Conservation (phyloP, 2,329 filamentous ascomycete species). For the Aspergillus flavus region DNA sequence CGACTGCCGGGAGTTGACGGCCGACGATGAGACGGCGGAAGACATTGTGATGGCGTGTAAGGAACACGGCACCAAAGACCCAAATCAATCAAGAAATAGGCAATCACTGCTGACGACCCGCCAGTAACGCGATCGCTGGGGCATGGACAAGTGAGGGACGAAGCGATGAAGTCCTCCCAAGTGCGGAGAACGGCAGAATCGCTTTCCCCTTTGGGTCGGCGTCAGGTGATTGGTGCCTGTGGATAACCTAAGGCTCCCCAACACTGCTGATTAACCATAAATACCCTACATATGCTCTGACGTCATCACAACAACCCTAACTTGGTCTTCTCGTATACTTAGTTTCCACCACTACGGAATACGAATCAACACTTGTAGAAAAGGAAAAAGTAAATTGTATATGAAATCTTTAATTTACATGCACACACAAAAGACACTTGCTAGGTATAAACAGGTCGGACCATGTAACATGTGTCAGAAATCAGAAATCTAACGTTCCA, state of each 20-base stretch:
- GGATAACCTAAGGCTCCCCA: constrained; percentile 6
- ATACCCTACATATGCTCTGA: background rate
- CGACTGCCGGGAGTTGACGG: constrained; percentile 36
- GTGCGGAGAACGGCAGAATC: constrained; percentile 22
- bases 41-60: constrained; percentile 13
- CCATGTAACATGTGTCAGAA: constrained; percentile 17
- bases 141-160: constrained; percentile 18
- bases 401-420: constrained; percentile 29
- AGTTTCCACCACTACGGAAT: background rate
- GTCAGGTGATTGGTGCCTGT: constrained; percentile 22
- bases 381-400: constrained; percentile 15
- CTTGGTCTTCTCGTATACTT: no score
- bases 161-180: constrained; percentile 6
- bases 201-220: constrained; percentile 15
- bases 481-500: constrained; percentile 24
- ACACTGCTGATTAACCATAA: background rate
- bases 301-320: background rate
- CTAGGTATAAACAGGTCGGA: constrained; percentile 32
- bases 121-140: constrained; percentile 4
- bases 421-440: constrained; percentile 22
- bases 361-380: background rate
- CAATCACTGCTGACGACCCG: background rate
- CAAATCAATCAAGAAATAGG: constrained; percentile 14
- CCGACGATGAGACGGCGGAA: constrained; percentile 32
- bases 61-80: background rate